These are phyloP conservation scores for Prunella vulgaris DNA, from an alignment of 257 asterid genomes.

Conservation along the genomic window DNA sequence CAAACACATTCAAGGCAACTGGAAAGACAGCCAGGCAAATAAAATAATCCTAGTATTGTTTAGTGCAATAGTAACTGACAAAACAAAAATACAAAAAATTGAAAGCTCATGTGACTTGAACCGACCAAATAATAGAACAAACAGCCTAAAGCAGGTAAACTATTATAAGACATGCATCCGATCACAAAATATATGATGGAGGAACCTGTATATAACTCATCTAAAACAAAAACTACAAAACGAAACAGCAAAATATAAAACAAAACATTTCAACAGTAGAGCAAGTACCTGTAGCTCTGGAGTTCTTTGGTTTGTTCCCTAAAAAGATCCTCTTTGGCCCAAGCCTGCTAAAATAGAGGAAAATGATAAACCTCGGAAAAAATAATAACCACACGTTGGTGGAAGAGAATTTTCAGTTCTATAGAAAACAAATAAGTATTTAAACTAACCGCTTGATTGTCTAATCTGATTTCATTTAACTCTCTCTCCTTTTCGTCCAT, in stretches of 20 bases:
- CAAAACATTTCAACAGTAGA: not conserved
- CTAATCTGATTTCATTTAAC: conserved; percentile 62
- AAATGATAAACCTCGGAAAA: conserved; percentile 8
- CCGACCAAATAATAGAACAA: not conserved
- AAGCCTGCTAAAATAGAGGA: conserved; percentile 47
- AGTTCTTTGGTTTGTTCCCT: conserved; percentile 86
- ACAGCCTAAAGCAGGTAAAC: not conserved
- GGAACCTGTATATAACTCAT: not conserved
- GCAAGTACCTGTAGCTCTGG: conserved; percentile 56
- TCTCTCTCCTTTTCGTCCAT: conserved; percentile 73
- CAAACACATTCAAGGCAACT: not conserved
- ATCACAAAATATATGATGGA: not conserved
- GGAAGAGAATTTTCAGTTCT: not conserved
- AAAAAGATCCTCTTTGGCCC: conserved; percentile 91
- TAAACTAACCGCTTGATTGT: conserved; percentile 73
- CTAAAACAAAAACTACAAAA: not conserved
- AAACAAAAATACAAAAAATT: not conserved
- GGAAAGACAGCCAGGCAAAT: not conserved
- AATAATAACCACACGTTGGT: not conserved
- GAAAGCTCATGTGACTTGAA: not conserved
- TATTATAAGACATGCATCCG: not conserved
- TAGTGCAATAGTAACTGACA: not conserved
- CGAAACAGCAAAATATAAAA: not conserved
- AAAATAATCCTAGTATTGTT: not conserved
- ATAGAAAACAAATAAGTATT: conserved; percentile 18